Evolutionary conservation across 148 eudicot genomes (phyloP).

Genomic region (Persicaria maculosa): DNA sequence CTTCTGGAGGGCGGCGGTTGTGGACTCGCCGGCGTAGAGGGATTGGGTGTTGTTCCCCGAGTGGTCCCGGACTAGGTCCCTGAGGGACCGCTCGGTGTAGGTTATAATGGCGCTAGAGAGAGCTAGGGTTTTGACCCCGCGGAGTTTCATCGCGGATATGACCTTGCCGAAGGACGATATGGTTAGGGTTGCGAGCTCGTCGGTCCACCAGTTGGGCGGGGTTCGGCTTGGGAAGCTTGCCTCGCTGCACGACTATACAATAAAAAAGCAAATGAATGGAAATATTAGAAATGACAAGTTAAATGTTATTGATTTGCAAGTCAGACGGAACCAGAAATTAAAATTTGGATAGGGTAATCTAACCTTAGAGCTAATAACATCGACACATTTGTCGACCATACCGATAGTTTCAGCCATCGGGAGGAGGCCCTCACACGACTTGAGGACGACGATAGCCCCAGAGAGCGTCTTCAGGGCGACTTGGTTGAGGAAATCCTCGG

Average conservation of each 20-base stretch:
- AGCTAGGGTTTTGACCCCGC: slow-evolving; percentile 56
- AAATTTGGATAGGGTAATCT: background rate
- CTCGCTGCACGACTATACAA: slow-evolving; percentile 64
- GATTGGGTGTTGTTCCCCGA: slow-evolving; percentile 41
- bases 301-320: background rate
- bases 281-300: background rate
- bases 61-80: slow-evolving; percentile 61
- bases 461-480: slow-evolving; percentile 74
- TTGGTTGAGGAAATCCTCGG: slow-evolving; percentile 78
- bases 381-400: slow-evolving; percentile 66
- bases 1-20: slow-evolving; percentile 32
- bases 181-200: slow-evolving; percentile 64
- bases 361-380: slow-evolving; percentile 61
- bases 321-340: no score
- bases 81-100: slow-evolving; percentile 64
- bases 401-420: slow-evolving; percentile 58
- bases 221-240: slow-evolving; percentile 79
- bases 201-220: slow-evolving; percentile 98
- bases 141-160: slow-evolving; percentile 46
- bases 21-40: slow-evolving; percentile 23
- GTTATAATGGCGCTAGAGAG: slow-evolving; percentile 68
- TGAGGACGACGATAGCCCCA: slow-evolving; percentile 69
- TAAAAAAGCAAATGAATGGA: background rate
- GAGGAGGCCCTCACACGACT: slow-evolving; percentile 69
- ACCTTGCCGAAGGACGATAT: slow-evolving; percentile 51